Evolutionary conservation across 2,329 filamentous ascomycete species (phyloP).

Genomic region (Triangularia setosa): DNA sequence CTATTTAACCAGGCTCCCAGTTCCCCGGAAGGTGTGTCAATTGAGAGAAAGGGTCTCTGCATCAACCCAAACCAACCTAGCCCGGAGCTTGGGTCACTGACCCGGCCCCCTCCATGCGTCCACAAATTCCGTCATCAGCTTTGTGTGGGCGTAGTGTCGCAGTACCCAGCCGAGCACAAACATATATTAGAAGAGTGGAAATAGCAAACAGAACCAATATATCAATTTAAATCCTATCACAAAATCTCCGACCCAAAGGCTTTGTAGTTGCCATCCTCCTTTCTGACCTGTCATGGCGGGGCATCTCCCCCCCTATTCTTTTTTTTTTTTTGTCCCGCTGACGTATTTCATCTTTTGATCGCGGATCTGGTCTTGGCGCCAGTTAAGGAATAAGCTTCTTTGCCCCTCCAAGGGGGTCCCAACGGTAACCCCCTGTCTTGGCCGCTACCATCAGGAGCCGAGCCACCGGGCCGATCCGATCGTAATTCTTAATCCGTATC

Average conservation of each 20-base stretch:
- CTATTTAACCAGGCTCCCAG: neutral
- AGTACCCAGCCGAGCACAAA: neutral
- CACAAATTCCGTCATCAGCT: neutral
- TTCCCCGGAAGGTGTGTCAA: neutral
- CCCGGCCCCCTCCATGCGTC: neutral
- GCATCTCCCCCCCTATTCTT: too few relatives aligned
- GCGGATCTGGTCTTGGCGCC: neutral
- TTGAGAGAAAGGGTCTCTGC: neutral
- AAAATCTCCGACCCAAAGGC: too few relatives aligned
- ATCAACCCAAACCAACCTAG: neutral
- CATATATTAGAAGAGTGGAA: neutral
- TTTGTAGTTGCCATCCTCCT: too few relatives aligned
- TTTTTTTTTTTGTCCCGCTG: neutral
- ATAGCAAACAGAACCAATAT: neutral
- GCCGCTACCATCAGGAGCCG: neutral
- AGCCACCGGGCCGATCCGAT: neutral
- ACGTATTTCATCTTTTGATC: slow-evolving; percentile 5
- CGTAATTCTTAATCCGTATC: neutral
- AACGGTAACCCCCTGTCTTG: neutral
- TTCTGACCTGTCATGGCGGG: neutral
- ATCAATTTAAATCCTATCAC: neutral
- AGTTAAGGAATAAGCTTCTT: slow-evolving; percentile 1
- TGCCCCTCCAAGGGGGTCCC: slow-evolving; percentile 1
- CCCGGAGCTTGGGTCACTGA: neutral
- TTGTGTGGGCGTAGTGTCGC: neutral